Conservation (phyloP, 805 yeast species). For the Kodamaea nitidulidarum region DNA sequence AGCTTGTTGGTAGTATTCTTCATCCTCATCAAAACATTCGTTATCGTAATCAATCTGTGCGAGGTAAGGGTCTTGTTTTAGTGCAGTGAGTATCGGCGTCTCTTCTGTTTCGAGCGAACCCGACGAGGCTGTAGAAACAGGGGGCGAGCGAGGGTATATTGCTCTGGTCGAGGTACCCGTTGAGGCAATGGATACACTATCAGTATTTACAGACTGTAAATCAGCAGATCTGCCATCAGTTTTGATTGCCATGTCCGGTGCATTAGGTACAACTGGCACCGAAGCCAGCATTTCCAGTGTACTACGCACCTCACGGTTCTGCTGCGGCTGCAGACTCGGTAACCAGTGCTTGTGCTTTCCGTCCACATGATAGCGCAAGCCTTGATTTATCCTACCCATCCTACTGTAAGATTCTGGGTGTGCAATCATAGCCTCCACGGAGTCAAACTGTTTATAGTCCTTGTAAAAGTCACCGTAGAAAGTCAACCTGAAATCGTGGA, state of each 20-base stretch:
- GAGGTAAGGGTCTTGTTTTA: constrained; percentile 10
- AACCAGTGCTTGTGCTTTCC: constrained; percentile 87
- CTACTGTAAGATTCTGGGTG: constrained; percentile 65
- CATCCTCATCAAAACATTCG: constrained; percentile 39
- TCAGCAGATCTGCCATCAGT: neutral
- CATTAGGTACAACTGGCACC: constrained; percentile 3
- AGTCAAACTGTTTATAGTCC: constrained; percentile 78
- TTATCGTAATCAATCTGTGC: constrained; percentile 23
- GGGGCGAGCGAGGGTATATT: constrained; percentile 22
- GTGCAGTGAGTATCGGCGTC: constrained; percentile 5
- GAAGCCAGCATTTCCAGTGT: constrained; percentile 23
- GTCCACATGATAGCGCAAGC: constrained; percentile 72
- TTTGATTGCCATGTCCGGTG: too few relatives aligned
- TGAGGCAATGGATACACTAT: constrained; percentile 22
- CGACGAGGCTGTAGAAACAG: constrained; percentile 11
- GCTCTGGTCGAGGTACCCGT: constrained; percentile 32
- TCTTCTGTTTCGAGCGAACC: constrained; percentile 4
- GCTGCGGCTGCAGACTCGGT: constrained; percentile 11
- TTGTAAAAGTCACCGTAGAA: constrained; percentile 64
- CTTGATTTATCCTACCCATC: constrained; percentile 72
- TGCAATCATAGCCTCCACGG: constrained; percentile 64
- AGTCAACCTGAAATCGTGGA: constrained; percentile 72
- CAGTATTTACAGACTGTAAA: neutral
- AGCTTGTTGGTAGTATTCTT: constrained; percentile 30
- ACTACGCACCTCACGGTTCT: constrained; percentile 17